Percentiles rank a stretch among this genome's conserved stretches.
Evolutionary conservation across 768 basidiomycete genomes (phyloP).

Genomic region (Rhodotorula toruloides): DNA sequence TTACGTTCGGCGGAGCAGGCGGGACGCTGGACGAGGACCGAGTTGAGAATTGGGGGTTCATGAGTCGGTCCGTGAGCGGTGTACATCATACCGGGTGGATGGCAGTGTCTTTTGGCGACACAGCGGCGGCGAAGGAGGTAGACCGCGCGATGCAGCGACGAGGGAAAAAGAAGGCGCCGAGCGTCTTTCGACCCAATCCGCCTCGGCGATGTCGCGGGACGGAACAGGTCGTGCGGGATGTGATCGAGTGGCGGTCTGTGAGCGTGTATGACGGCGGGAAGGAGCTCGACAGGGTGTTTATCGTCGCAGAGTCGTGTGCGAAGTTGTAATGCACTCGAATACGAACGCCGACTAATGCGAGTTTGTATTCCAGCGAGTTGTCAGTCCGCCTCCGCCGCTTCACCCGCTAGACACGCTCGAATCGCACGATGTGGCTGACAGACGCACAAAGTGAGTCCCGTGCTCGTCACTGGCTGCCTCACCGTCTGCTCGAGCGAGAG

Average conservation of each 20-base stretch:
- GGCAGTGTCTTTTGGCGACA: conserved; percentile 1
- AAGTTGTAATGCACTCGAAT: too few species aligned
- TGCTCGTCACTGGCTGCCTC: neutral
- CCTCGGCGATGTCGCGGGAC: conserved; percentile 6
- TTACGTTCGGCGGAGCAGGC: conserved; percentile 31
- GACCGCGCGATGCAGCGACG: neutral
- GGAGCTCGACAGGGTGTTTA: conserved; percentile 18
- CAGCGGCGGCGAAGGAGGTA: neutral
- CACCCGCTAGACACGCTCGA: neutral
- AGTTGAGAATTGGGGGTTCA: conserved; percentile 35
- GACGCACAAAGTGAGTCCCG: conserved; percentile 54
- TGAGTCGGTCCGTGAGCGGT: neutral
- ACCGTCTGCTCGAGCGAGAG: conserved; percentile 33
- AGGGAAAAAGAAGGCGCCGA: conserved; percentile 2
- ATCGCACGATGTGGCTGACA: conserved; percentile 46
- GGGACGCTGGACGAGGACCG: conserved; percentile 34
- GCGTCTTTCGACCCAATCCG: neutral
- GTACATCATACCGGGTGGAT: conserved; percentile 26
- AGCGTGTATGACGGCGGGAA: conserved; percentile 17
- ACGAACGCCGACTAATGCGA: too few species aligned
- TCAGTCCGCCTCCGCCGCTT: too few species aligned
- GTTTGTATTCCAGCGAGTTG: too few species aligned
- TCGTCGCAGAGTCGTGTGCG: conserved; percentile 14
- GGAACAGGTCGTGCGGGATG: conserved; percentile 9
- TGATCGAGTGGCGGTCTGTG: conserved; percentile 33